Evolutionary conservation across 768 basidiomycete genomes (phyloP).

Genomic region (Termitomyces sp.): DNA sequence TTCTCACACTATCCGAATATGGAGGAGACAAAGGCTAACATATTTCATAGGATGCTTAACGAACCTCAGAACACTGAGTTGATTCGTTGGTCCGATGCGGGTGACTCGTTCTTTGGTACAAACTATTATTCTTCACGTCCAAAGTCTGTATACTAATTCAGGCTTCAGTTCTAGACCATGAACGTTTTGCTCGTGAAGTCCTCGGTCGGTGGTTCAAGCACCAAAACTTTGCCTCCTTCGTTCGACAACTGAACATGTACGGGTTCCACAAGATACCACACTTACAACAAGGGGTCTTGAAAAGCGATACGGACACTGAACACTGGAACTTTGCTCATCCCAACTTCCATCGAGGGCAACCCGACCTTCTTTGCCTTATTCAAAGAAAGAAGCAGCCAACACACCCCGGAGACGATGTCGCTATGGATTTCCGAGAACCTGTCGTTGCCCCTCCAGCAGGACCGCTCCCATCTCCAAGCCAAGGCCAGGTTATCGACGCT

Average conservation of each 20-base stretch:
- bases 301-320: conserved; percentile 74
- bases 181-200: conserved; percentile 84
- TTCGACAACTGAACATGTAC: conserved; percentile 94
- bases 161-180: conserved; percentile 79
- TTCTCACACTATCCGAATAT: conserved; percentile 14
- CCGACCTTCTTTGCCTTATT: conserved; percentile 82
- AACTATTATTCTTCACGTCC: background rate
- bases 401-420: conserved; percentile 28
- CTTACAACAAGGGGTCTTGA: conserved; percentile 89
- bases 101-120: conserved; percentile 89
- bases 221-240: conserved; percentile 89
- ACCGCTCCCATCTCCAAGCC: conserved; percentile 25
- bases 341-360: conserved; percentile 84
- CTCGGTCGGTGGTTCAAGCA: conserved; percentile 97
- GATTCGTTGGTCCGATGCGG: conserved; percentile 88
- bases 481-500: conserved; percentile 65
- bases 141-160: background rate
- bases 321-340: conserved; percentile 91
- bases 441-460: conserved; percentile 8
- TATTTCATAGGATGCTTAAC: conserved; percentile 73
- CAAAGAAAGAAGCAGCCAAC: conserved; percentile 74
- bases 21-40: background rate
- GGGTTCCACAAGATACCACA: conserved; percentile 95
- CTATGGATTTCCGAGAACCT: conserved; percentile 27
- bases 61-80: conserved; percentile 77